Evolutionary conservation across 345 rosid species (phyloP).

Genomic region (Schrenkiella parvula): DNA sequence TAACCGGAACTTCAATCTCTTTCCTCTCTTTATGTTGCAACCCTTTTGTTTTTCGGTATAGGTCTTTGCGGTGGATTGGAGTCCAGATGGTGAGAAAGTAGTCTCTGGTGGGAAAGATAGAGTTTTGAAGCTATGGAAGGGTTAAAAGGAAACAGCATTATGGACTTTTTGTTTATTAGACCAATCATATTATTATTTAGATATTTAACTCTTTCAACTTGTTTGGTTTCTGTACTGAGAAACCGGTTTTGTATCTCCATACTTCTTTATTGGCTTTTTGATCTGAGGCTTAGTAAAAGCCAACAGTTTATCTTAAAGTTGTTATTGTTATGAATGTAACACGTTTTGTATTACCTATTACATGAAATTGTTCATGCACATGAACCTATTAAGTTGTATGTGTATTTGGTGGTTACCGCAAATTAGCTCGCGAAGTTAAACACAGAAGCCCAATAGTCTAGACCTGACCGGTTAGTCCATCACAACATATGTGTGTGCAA

Average conservation of each 20-base stretch:
- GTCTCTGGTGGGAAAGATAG: conserved; percentile 91
- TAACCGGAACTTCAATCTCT: not conserved
- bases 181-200: not conserved
- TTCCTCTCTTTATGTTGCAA: not conserved
- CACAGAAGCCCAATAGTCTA: not conserved
- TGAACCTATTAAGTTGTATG: not conserved
- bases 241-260: not conserved
- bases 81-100: conserved; percentile 99
- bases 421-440: not conserved
- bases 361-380: not conserved
- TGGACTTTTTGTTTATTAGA: not conserved
- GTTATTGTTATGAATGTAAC: not conserved
- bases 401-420: not conserved
- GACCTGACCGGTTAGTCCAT: not conserved
- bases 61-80: conserved; percentile 97
- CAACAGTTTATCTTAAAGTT: not conserved
- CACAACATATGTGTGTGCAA: not conserved
- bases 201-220: not conserved
- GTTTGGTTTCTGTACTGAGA: not conserved
- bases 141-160: conserved; percentile 33
- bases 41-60: not conserved
- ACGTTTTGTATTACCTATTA: not conserved
- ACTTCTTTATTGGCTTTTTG: not conserved
- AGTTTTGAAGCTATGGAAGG: conserved; percentile 94
- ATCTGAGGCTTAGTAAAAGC: not conserved